Conservation (phyloP, 1,284 basidiomycete species). For the Schizopora paradoxa region DNA sequence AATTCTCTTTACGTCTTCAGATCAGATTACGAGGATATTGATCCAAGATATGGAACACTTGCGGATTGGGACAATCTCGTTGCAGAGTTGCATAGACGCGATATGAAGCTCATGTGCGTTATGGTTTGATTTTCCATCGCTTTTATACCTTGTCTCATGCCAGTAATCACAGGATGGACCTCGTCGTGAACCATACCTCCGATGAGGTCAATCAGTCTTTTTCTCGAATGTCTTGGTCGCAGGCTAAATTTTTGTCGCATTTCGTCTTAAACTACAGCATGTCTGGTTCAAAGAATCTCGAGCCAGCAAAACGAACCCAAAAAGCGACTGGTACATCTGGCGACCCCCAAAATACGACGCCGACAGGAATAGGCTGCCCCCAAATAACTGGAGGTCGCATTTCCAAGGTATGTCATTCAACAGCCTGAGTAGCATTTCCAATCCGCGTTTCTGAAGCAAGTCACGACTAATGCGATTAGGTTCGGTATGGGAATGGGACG, state of each 20-base stretch:
- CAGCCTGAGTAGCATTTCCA: neutral
- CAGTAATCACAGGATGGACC: conserved; percentile 51
- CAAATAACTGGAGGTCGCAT: conserved; percentile 68
- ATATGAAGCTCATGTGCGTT: conserved; percentile 65
- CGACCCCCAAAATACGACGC: conserved; percentile 53
- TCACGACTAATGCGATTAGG: no score
- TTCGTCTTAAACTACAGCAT: conserved; percentile 49
- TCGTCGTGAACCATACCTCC: conserved; percentile 79
- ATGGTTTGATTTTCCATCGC: neutral
- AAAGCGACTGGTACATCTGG: conserved; percentile 77
- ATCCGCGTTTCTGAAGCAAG: neutral
- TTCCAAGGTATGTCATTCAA: conserved; percentile 48
- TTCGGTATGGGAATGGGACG: conserved; percentile 71
- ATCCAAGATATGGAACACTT: conserved; percentile 70
- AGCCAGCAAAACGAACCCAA: conserved; percentile 49
- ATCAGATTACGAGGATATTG: conserved; percentile 68
- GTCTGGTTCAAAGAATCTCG: conserved; percentile 70
- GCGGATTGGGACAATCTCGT: conserved; percentile 66
- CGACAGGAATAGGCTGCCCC: conserved; percentile 50
- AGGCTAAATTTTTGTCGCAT: neutral
- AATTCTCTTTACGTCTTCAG: no score
- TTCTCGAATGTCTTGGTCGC: no score
- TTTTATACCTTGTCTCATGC: conserved; percentile 9
- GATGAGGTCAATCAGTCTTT: conserved; percentile 45
- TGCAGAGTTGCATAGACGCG: conserved; percentile 52